Conservation (phyloP, 495 filamentous ascomycete genomes). For the Penicillium bialowiezense region DNA sequence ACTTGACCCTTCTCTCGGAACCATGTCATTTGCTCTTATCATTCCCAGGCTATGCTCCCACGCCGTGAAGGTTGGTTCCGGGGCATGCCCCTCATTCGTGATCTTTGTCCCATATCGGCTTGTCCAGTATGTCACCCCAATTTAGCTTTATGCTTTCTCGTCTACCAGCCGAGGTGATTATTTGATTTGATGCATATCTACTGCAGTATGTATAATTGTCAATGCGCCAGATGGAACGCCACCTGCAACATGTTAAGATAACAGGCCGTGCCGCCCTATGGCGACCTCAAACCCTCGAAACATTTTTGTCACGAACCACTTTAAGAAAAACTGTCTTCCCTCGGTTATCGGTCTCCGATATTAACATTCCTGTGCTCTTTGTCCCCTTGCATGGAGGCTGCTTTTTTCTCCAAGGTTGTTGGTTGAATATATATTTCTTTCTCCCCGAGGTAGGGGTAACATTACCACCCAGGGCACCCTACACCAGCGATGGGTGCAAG, state of each 20-base stretch:
- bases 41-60: neutral
- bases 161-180: too few relatives aligned
- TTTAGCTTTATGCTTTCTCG: too few relatives aligned
- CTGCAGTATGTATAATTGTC: too few relatives aligned
- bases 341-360: neutral
- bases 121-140: too few relatives aligned
- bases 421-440: neutral
- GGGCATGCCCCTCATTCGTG: neutral
- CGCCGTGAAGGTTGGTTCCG: neutral
- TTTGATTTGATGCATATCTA: too few relatives aligned
- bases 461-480: too few relatives aligned
- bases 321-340: neutral
- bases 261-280: constrained; percentile 4
- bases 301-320: too few relatives aligned
- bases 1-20: neutral
- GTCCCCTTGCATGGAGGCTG: neutral
- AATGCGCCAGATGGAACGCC: constrained; percentile 5
- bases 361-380: neutral
- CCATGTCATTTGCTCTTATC: neutral
- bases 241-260: constrained; percentile 16
- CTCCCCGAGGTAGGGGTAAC: too few relatives aligned
- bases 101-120: too few relatives aligned
- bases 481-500: neutral
- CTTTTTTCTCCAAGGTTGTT: neutral
- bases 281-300: too few relatives aligned